Percentiles rank a stretch among this genome's conserved stretches.
Conservation (phyloP, 1,284 basidiomycete species). For the Cutaneotrichosporon spelunceum region DNA sequence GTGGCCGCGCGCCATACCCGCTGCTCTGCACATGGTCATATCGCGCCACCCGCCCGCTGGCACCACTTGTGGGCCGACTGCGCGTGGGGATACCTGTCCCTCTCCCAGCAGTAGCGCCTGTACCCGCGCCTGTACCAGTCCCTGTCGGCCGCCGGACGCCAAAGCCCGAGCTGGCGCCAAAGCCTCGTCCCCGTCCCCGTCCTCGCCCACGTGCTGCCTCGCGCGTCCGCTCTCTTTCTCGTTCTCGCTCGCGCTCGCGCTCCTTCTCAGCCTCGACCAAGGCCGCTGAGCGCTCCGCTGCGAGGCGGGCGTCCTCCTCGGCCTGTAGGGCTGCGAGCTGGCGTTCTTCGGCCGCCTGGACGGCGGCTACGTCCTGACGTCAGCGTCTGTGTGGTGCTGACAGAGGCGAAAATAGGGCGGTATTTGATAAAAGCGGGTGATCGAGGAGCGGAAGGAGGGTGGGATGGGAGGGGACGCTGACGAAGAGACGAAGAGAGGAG, state of each 20-base stretch:
- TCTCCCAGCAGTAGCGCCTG: not conserved
- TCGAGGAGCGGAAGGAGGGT: not conserved
- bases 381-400: not conserved
- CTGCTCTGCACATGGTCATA: conserved; percentile 42
- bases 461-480: not conserved
- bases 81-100: conserved; percentile 8
- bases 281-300: conserved; percentile 23
- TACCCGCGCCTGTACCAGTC: not conserved
- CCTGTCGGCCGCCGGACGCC: conserved; percentile 18
- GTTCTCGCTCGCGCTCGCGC: conserved; percentile 13
- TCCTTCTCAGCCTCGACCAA: conserved; percentile 24
- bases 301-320: conserved; percentile 10
- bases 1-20: conserved; percentile 42
- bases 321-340: conserved; percentile 2
- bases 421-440: not conserved
- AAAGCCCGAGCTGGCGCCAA: not conserved
- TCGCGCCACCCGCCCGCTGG: conserved; percentile 32
- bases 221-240: conserved; percentile 15
- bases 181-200: conserved; percentile 10
- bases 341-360: conserved; percentile 24
- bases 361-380: conserved; percentile 36
- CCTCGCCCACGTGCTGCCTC: not conserved
- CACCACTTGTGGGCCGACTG: conserved; percentile 12
- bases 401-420: not conserved
- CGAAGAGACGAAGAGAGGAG: not conserved